A percentile compares a stretch with the other conserved stretches of the same genome.
These are phyloP conservation scores for Neophaeococcomyces mojaviensis DNA, from an alignment of 2,329 filamentous ascomycete species.

Conservation along the genomic window DNA sequence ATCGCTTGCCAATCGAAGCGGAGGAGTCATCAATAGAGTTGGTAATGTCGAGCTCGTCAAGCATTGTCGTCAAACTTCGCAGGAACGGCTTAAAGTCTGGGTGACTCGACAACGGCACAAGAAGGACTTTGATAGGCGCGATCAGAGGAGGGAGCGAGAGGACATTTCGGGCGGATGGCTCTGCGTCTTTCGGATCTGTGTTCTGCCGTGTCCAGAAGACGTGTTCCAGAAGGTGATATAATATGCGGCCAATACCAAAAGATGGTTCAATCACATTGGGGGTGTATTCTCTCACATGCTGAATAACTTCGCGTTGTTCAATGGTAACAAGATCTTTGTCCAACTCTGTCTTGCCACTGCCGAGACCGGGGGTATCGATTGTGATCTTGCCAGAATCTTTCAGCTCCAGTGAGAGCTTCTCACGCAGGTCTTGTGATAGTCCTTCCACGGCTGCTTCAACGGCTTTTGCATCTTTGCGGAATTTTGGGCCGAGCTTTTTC, in stretches of 20 bases:
- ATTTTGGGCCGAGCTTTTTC: conserved; percentile 91
- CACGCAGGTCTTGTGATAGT: conserved; percentile 71
- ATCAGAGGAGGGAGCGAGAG: conserved; percentile 68
- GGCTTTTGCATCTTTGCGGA: conserved; percentile 87
- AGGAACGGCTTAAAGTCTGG: conserved; percentile 72
- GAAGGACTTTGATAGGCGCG: conserved; percentile 90
- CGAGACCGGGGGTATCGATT: conserved; percentile 62
- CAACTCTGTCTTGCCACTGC: conserved; percentile 69
- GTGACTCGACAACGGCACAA: conserved; percentile 81
- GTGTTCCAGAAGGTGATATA: conserved; percentile 91
- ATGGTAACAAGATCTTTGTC: conserved; percentile 73
- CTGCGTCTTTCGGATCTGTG: conserved; percentile 79
- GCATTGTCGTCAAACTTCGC: conserved; percentile 62
- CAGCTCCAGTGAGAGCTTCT: conserved; percentile 69
- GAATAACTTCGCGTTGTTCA: conserved; percentile 71
- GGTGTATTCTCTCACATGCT: conserved; percentile 83
- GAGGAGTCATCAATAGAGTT: conserved; percentile 85
- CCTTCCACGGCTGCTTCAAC: conserved; percentile 72
- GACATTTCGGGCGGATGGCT: conserved; percentile 47
- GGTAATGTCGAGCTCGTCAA: conserved; percentile 69
- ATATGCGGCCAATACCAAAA: conserved; percentile 90
- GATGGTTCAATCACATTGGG: conserved; percentile 97
- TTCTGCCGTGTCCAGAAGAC: conserved; percentile 84
- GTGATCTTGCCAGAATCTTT: conserved; percentile 65
- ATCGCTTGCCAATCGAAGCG: conserved; percentile 89